A percentile compares a stretch with the other conserved stretches of the same genome.
Evolutionary conservation across 352 stramenopile genomes (phyloP).

Genomic region (Globisporangium uncinulatum): DNA sequence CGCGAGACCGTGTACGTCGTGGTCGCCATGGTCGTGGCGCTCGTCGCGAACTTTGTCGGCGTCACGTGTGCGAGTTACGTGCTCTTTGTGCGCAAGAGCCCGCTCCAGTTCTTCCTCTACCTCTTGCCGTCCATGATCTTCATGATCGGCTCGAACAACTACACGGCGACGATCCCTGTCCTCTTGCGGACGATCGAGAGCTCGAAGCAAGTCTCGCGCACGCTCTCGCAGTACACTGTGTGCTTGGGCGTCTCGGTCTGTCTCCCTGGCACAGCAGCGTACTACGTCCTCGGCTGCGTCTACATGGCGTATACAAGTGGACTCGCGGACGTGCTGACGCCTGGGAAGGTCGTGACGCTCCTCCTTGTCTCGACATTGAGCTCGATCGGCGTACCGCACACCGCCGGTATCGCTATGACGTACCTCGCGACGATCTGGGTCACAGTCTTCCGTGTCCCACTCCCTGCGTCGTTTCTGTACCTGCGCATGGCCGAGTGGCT

Average conservation of each 20-base stretch:
- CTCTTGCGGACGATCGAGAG: constrained; percentile 60
- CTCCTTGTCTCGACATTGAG: constrained; percentile 38
- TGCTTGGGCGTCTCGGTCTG: constrained; percentile 44
- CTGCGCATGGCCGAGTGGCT: constrained; percentile 46
- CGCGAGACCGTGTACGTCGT: constrained; percentile 33
- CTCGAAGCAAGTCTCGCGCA: constrained; percentile 54
- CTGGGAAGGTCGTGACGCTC: constrained; percentile 31
- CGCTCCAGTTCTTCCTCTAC: constrained; percentile 50
- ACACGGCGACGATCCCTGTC: constrained; percentile 47
- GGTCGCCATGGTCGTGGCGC: constrained; percentile 32
- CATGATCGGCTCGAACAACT: constrained; percentile 43
- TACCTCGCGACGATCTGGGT: constrained; percentile 56
- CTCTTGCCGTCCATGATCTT: constrained; percentile 48
- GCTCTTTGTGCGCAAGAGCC: constrained; percentile 57
- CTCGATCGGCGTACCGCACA: constrained; percentile 43
- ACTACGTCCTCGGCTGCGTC: constrained; percentile 41
- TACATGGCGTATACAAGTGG: constrained; percentile 65
- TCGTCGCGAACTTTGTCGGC: constrained; percentile 40
- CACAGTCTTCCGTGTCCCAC: constrained; percentile 31
- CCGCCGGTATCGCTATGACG: constrained; percentile 26
- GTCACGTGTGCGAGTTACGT: constrained; percentile 50
- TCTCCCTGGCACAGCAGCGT: constrained; percentile 44
- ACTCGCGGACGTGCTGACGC: constrained; percentile 30
- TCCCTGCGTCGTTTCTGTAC: constrained; percentile 37
- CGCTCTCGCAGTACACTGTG: constrained; percentile 54